phyloP scores from a whole-genome alignment of 2,329 filamentous ascomycete genomes.

The Zasmidium cellare region DNA sequence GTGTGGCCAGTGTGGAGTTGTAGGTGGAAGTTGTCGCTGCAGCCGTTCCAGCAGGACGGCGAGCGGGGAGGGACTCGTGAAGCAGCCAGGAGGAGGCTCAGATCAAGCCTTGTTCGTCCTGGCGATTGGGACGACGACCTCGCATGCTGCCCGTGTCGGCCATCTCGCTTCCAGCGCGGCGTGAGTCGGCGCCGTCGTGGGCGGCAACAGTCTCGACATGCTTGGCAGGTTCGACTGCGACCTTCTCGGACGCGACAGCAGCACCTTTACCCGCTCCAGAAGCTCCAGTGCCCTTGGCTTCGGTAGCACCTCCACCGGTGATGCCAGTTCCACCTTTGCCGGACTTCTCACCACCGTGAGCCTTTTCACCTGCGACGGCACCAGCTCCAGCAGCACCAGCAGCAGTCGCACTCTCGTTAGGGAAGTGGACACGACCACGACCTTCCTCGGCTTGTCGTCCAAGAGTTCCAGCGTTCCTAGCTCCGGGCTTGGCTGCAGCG shows the following conservation, averaged over 20 bases:
- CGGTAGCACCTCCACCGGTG: neutral
- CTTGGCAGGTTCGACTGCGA: constrained; percentile 3
- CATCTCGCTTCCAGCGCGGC: constrained; percentile 17
- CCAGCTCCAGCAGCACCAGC: constrained; percentile 1
- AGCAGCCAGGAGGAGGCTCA: neutral
- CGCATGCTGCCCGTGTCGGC: constrained; percentile 24
- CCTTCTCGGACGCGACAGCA: constrained; percentile 4
- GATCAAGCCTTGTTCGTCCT: neutral
- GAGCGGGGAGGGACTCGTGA: neutral
- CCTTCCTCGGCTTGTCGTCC: constrained; percentile 29
- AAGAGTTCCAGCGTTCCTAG: constrained; percentile 20
- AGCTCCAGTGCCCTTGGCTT: neutral
- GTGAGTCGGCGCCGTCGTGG: constrained; percentile 20
- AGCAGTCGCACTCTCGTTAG: neutral
- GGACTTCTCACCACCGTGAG: neutral
- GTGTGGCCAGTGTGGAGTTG: neutral
- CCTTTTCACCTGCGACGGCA: neutral
- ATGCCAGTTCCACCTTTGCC: neutral
- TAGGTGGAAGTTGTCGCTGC: neutral
- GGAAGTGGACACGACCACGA: constrained; percentile 24
- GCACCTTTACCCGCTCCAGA: neutral
- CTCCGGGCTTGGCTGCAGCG: constrained; percentile 4
- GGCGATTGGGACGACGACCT: constrained; percentile 13
- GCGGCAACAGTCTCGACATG: constrained; percentile 20
- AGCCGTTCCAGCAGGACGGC: neutral